Conservation (phyloP, 2,329 filamentous ascomycete species). For the Truncatella angustata region DNA sequence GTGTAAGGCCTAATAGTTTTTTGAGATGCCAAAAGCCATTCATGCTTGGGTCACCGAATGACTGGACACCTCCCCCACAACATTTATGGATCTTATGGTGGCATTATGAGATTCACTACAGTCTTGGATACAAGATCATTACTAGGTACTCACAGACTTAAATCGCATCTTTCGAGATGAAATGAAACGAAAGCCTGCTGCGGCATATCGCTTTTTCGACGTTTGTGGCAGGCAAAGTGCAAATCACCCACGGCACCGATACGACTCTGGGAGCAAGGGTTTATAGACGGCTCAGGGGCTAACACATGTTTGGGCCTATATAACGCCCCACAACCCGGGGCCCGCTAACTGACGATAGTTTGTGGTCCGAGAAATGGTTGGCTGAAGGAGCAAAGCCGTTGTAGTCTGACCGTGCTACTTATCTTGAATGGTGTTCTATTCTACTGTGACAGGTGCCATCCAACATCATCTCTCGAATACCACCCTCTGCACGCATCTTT, state of each 20-base stretch:
- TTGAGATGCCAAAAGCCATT: background rate
- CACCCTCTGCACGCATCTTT: too few relatives aligned
- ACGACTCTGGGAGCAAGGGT: background rate
- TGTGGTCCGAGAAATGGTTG: too few relatives aligned
- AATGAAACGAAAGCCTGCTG: conserved; percentile 4
- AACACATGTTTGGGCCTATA: too few relatives aligned
- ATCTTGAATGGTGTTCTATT: too few relatives aligned
- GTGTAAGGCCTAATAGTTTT: background rate
- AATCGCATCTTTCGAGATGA: background rate
- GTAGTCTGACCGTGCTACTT: too few relatives aligned
- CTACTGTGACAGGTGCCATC: too few relatives aligned
- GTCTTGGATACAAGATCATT: background rate
- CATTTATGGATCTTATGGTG: background rate
- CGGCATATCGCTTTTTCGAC: conserved; percentile 2
- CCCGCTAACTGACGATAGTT: too few relatives aligned
- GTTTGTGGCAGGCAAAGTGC: conserved; percentile 2
- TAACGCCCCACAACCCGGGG: too few relatives aligned
- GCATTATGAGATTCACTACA: background rate
- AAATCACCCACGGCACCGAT: conserved; percentile 1
- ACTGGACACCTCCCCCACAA: too few relatives aligned
- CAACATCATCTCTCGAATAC: too few relatives aligned
- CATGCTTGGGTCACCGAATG: background rate
- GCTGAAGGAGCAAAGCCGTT: too few relatives aligned
- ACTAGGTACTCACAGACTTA: background rate
- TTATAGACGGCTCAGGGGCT: too few relatives aligned